phyloP scores from a whole-genome alignment of 768 basidiomycete genomes.

The Suillus luteus region DNA sequence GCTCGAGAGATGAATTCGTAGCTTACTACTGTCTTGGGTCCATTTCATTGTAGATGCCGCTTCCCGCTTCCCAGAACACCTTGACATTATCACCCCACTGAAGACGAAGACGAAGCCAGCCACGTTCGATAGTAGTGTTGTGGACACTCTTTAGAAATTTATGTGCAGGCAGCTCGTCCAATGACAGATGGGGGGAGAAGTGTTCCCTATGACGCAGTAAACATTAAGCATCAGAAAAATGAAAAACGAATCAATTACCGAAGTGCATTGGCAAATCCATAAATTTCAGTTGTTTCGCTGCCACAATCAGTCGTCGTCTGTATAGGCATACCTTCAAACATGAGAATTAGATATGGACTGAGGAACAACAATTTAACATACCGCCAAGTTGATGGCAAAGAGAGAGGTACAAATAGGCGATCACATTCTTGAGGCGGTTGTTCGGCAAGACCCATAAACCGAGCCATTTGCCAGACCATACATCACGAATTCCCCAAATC shows the following conservation, averaged over 20 bases:
- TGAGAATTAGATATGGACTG: neutral
- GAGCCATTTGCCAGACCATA: conserved; percentile 31
- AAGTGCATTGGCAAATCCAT: conserved; percentile 30
- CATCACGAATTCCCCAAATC: conserved; percentile 31
- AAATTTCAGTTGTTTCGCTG: conserved; percentile 29
- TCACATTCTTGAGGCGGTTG: too few species aligned
- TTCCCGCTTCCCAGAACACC: conserved; percentile 24
- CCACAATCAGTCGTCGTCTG: conserved; percentile 38
- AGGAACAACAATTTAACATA: too few species aligned
- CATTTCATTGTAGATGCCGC: conserved; percentile 23
- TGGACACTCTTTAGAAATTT: conserved; percentile 29
- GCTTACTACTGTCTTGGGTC: conserved; percentile 22
- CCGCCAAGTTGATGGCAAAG: too few species aligned
- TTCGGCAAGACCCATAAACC: conserved; percentile 25
- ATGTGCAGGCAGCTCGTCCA: conserved; percentile 30
- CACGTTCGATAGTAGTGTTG: conserved; percentile 34
- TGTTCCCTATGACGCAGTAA: conserved; percentile 15
- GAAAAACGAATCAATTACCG: conserved; percentile 18
- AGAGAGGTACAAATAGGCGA: too few species aligned
- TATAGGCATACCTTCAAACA: conserved; percentile 32
- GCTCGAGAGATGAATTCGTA: neutral
- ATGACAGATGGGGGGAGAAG: conserved; percentile 20
- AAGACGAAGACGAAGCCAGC: conserved; percentile 30
- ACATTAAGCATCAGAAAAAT: neutral
- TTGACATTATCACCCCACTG: conserved; percentile 34